A percentile compares a stretch with the other conserved stretches of the same genome.
Conservation (phyloP, 306 rosid species). For the Medicago lupulina region DNA sequence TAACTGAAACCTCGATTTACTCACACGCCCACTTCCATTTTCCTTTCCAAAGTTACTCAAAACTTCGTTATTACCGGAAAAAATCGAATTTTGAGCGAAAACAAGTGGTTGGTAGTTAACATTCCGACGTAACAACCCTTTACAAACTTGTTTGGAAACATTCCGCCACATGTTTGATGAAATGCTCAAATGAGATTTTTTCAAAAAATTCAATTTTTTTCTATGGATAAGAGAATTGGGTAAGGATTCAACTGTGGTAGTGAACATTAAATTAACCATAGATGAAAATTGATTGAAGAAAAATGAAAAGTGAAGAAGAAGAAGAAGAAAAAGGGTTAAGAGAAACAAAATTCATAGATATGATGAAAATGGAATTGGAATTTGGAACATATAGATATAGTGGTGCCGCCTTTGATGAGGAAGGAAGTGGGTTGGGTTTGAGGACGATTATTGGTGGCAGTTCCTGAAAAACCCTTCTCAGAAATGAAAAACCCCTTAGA, state of each 20-base stretch:
- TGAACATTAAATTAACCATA: conserved; percentile 53
- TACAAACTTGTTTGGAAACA: conserved; percentile 57
- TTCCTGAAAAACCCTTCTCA: not conserved
- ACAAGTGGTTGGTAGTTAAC: conserved; percentile 41
- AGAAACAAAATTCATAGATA: conserved; percentile 26
- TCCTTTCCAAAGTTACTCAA: conserved; percentile 15
- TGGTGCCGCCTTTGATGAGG: not conserved
- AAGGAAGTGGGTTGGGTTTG: not conserved
- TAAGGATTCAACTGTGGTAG: conserved; percentile 34
- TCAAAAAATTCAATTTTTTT: conserved; percentile 13
- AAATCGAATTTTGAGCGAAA: conserved; percentile 26
- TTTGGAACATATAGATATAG: not conserved
- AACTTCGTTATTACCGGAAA: conserved; percentile 20
- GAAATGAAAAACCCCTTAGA: too few relatives aligned
- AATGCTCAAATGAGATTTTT: conserved; percentile 45
- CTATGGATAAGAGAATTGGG: conserved; percentile 35
- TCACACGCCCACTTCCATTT: conserved; percentile 22
- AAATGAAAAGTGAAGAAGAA: not conserved
- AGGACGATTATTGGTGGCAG: not conserved
- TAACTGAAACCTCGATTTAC: not conserved
- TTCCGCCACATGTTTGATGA: conserved; percentile 72
- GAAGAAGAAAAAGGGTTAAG: not conserved
- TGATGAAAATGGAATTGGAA: not conserved
- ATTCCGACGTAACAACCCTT: conserved; percentile 27
- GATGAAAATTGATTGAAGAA: not conserved